Conservation (phyloP, 2,329 filamentous ascomycete species). For the Penicillium oxalicum region DNA sequence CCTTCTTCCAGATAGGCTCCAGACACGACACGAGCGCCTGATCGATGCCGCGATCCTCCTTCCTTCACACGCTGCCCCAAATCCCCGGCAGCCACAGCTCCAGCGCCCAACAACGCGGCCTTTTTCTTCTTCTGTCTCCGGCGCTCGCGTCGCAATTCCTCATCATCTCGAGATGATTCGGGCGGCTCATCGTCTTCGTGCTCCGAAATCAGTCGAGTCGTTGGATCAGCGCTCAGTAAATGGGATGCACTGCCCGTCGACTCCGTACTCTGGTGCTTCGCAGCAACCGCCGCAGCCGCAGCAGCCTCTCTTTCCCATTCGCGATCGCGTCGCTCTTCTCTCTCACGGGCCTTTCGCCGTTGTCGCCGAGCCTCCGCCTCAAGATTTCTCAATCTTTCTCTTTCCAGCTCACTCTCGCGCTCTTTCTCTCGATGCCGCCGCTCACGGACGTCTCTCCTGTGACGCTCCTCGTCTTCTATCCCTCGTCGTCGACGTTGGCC, state of each 20-base stretch:
- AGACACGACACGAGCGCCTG: conserved; percentile 61
- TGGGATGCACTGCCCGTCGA: conserved; percentile 40
- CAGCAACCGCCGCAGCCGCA: conserved; percentile 16
- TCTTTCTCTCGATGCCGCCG: conserved; percentile 15
- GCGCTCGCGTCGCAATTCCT: conserved; percentile 20
- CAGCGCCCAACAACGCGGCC: conserved; percentile 19
- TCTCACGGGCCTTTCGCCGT: conserved; percentile 17
- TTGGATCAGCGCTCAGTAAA: conserved; percentile 48
- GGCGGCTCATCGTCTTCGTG: conserved; percentile 52
- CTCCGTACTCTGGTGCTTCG: conserved; percentile 38
- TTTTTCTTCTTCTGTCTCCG: conserved; percentile 22
- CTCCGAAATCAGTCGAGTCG: conserved; percentile 60
- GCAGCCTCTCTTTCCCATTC: conserved; percentile 14
- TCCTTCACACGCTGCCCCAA: conserved; percentile 17
- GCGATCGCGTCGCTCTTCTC: conserved; percentile 15
- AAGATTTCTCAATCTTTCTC: conserved; percentile 10
- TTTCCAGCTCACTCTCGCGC: conserved; percentile 13
- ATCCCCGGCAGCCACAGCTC: conserved; percentile 8
- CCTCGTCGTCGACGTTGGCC: conserved; percentile 25
- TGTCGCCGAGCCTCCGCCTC: conserved; percentile 24
- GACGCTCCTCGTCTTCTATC: conserved; percentile 27
- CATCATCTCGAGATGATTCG: conserved; percentile 37
- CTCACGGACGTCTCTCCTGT: conserved; percentile 13
- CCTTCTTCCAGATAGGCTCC: conserved; percentile 66
- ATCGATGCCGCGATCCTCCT: conserved; percentile 37